These are phyloP conservation scores for Picea sitchensis DNA, from an alignment of 75 land plant genomes.

Conservation along the genomic window DNA sequence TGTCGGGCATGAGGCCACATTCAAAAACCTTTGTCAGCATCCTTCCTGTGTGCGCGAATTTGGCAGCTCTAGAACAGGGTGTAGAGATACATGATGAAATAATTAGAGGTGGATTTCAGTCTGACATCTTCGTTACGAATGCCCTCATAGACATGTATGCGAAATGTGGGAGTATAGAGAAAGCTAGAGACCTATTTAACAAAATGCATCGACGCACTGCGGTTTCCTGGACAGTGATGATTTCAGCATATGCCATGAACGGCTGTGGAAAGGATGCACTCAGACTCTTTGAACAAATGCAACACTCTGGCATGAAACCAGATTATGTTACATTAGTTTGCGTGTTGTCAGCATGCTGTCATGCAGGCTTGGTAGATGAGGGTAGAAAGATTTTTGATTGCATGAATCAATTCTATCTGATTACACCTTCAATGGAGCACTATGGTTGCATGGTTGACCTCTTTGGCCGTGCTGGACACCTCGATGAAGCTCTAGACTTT, in stretches of 20 bases:
- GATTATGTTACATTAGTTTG: conserved; percentile 14
- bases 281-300: conserved; percentile 17
- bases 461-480: conserved; percentile 5
- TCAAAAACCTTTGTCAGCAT: conserved; percentile 7
- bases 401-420: not conserved
- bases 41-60: conserved; percentile 11
- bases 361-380: conserved; percentile 7
- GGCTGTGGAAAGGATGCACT: conserved; percentile 16
- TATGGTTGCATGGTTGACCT: conserved; percentile 8
- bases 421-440: not conserved
- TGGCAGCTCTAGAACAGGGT: not conserved
- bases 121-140: conserved; percentile 16
- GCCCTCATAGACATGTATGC: conserved; percentile 18
- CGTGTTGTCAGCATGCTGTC: conserved; percentile 20
- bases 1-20: not conserved
- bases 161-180: conserved; percentile 16
- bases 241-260: conserved; percentile 14
- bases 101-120: conserved; percentile 16
- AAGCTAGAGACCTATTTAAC: conserved; percentile 4
- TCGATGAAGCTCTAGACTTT: conserved; percentile 4
- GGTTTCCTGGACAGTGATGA: conserved; percentile 14
- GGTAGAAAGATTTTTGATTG: not conserved
- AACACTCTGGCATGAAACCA: conserved; percentile 15
- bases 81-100: conserved; percentile 17
- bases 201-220: not conserved